Evolutionary conservation across 345 rosid species (phyloP).

Genomic region (Viola odorata): DNA sequence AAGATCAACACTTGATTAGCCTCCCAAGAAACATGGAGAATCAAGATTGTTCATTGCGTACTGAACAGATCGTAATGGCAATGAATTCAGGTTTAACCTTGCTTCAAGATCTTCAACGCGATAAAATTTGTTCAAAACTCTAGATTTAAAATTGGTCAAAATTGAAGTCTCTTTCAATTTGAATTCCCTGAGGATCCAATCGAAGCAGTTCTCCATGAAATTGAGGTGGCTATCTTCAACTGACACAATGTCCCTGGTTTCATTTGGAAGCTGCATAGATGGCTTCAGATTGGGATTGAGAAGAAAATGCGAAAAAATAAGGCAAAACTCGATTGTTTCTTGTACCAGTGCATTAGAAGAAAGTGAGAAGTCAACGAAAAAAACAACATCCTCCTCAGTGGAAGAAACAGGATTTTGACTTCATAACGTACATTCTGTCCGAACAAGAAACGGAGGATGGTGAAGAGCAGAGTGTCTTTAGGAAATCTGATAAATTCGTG

Average conservation of each 20-base stretch:
- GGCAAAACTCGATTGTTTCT: constrained; percentile 8
- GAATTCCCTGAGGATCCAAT: constrained; percentile 15
- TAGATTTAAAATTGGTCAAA: no score
- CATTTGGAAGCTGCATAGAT: not conserved
- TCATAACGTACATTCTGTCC: not conserved
- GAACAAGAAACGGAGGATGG: not conserved
- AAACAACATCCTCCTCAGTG: not conserved
- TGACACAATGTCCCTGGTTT: not conserved
- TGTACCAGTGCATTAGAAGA: constrained; percentile 9
- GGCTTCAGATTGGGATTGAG: not conserved
- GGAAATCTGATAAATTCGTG: not conserved
- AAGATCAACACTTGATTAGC: no score
- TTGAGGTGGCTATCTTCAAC: not conserved
- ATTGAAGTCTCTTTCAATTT: no score
- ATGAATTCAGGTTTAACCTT: no score
- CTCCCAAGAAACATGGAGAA: no score
- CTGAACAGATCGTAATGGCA: no score
- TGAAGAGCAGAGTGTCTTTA: not conserved
- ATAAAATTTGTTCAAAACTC: no score
- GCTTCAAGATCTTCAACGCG: no score
- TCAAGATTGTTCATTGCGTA: no score
- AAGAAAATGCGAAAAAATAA: not conserved
- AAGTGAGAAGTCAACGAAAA: constrained; percentile 2
- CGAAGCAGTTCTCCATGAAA: constrained; percentile 18
- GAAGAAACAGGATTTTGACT: not conserved